Percentiles rank a stretch among this genome's conserved stretches.
Evolutionary conservation across 1,284 basidiomycete genomes (phyloP).

Genomic region (Earliella scabrosa): DNA sequence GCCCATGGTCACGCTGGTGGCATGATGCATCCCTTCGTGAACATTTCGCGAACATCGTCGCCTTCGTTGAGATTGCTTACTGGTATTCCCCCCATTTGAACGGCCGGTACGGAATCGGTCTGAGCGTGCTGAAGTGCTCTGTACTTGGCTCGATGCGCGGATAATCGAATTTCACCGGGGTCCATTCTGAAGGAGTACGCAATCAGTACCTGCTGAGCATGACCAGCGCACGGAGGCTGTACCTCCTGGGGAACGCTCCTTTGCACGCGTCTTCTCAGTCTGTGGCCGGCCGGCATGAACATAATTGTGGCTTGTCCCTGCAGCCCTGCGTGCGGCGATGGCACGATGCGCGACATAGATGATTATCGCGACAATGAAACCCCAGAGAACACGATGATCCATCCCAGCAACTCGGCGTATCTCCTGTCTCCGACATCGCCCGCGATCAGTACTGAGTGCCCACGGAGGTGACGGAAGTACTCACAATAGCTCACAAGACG

Average conservation of each 20-base stretch:
- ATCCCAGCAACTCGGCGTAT: no score
- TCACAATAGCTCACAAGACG: no score
- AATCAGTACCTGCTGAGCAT: no score
- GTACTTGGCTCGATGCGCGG: conserved; percentile 49
- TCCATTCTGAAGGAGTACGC: conserved; percentile 28
- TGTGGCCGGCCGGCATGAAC: no score
- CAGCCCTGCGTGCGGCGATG: neutral
- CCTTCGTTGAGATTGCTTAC: conserved; percentile 43
- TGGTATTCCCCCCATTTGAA: conserved; percentile 67
- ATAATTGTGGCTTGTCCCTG: no score
- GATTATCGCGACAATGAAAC: neutral
- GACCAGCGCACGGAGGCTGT: no score
- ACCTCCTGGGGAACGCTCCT: conserved; percentile 19
- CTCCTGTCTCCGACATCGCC: no score
- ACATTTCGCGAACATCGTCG: no score
- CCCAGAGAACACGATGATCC: neutral
- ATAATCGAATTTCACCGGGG: conserved; percentile 47
- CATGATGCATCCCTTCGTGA: no score
- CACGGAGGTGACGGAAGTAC: no score
- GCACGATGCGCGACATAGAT: neutral
- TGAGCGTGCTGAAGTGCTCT: conserved; percentile 44
- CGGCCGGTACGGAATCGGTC: conserved; percentile 65
- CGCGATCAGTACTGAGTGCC: no score
- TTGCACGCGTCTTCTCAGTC: conserved; percentile 3
- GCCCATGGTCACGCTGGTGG: conserved; percentile 69